phyloP scores from a whole-genome alignment of 352 stramenopile genomes.

The Pythium brassicae region DNA sequence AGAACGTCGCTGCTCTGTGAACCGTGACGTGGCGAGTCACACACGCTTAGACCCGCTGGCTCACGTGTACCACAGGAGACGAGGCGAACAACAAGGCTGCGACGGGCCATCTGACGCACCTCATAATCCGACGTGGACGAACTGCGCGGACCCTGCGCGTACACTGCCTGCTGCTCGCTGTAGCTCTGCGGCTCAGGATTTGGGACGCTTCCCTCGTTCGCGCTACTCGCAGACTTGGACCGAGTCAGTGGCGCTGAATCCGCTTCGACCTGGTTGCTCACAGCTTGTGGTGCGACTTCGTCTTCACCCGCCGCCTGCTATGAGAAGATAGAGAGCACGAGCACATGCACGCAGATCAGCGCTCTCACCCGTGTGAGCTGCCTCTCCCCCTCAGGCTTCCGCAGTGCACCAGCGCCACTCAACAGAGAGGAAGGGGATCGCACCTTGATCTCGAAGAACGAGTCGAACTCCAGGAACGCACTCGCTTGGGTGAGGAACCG shows the following conservation, averaged over 20 bases:
- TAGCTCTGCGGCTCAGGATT: background rate
- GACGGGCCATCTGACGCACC: background rate
- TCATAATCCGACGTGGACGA: conserved; percentile 3
- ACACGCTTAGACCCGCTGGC: too few relatives aligned
- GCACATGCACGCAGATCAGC: too few relatives aligned
- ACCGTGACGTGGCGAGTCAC: background rate
- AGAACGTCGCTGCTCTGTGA: conserved; percentile 1
- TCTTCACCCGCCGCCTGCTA: background rate
- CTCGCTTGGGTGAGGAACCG: conserved; percentile 37
- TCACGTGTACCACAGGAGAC: too few relatives aligned
- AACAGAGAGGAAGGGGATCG: background rate
- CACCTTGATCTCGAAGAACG: conserved; percentile 68
- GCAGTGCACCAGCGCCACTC: background rate
- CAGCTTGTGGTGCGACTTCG: background rate
- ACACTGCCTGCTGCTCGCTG: background rate
- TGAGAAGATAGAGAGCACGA: too few relatives aligned
- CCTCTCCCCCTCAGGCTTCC: background rate
- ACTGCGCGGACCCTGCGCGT: background rate
- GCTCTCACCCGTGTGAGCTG: too few relatives aligned
- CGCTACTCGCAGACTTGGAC: background rate
- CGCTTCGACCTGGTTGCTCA: background rate
- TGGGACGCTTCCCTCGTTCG: background rate
- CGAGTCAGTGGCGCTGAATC: background rate
- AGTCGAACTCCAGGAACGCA: conserved; percentile 58
- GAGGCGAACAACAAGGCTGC: too few relatives aligned